Evolutionary conservation across 2,329 filamentous ascomycete species (phyloP).

Genomic region (Teratosphaeria zuluensis): DNA sequence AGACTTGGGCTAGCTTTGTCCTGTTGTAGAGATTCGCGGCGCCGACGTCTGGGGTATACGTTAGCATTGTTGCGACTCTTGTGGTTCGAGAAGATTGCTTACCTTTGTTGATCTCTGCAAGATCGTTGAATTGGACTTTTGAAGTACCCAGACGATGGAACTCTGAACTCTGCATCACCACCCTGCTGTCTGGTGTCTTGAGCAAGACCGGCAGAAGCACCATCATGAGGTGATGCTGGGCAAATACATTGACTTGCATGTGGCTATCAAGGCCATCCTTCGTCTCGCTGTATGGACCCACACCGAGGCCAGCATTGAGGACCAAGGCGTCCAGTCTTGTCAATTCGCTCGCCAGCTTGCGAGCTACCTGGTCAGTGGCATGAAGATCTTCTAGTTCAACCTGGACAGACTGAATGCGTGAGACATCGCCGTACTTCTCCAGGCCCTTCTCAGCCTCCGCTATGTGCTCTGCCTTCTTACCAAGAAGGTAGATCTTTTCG

Average conservation of each 20-base stretch:
- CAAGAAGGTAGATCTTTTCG: constrained; percentile 39
- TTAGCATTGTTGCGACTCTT: not conserved
- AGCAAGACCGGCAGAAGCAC: constrained; percentile 37
- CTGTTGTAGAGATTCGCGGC: constrained; percentile 40
- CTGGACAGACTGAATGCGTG: constrained; percentile 36
- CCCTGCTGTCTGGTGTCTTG: constrained; percentile 35
- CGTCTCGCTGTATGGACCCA: constrained; percentile 40
- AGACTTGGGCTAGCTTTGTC: constrained; percentile 41
- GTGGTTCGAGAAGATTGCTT: not conserved
- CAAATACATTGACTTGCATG: constrained; percentile 43
- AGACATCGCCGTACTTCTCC: constrained; percentile 35
- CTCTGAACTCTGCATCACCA: constrained; percentile 43
- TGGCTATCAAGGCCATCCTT: constrained; percentile 42
- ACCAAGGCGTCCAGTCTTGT: constrained; percentile 38
- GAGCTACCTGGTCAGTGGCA: constrained; percentile 37
- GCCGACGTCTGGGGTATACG: constrained; percentile 32
- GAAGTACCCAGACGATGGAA: constrained; percentile 33
- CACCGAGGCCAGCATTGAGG: constrained; percentile 42
- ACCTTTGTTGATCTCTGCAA: constrained; percentile 37
- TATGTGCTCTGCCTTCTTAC: constrained; percentile 41
- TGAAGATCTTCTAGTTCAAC: constrained; percentile 39
- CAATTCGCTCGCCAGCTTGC: constrained; percentile 32
- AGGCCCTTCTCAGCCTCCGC: constrained; percentile 35
- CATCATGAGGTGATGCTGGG: constrained; percentile 41
- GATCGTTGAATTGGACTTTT: constrained; percentile 32